phyloP scores from a whole-genome alignment of 768 basidiomycete genomes.

The Myochromella boudieri region DNA sequence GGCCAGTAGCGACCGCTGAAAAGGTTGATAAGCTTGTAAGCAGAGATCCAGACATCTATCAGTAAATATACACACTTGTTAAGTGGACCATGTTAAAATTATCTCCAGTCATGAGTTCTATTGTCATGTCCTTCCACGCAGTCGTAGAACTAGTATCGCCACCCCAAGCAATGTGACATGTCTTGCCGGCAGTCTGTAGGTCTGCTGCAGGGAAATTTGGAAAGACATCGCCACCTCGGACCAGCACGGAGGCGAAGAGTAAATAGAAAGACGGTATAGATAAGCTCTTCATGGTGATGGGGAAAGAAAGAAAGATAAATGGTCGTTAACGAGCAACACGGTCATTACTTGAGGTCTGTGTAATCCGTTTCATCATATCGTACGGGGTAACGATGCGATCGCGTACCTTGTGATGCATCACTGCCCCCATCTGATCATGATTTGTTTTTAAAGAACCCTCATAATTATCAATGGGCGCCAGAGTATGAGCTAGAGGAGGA shows the following conservation, averaged over 20 bases:
- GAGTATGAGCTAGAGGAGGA: too few species aligned
- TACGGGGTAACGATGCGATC: too few species aligned
- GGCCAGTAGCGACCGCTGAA: constrained; percentile 57
- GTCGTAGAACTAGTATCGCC: constrained; percentile 52
- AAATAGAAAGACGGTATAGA: constrained; percentile 1
- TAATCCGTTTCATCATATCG: too few species aligned
- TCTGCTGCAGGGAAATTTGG: constrained; percentile 64
- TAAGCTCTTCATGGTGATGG: constrained; percentile 6
- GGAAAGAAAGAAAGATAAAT: too few species aligned
- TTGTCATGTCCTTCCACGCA: constrained; percentile 67
- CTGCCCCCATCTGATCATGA: too few species aligned
- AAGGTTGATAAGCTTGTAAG: constrained; percentile 5
- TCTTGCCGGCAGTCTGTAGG: constrained; percentile 51
- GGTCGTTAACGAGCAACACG: too few species aligned
- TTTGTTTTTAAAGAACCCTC: too few species aligned
- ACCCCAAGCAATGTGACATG: constrained; percentile 62
- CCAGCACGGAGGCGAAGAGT: constrained; percentile 26
- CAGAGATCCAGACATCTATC: background rate
- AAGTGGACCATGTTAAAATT: constrained; percentile 70
- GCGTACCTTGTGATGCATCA: too few species aligned
- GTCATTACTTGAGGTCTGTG: too few species aligned
- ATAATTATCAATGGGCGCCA: too few species aligned
- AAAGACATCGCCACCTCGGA: constrained; percentile 51
- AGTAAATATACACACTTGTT: constrained; percentile 48
- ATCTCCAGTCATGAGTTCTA: constrained; percentile 78